A percentile compares a stretch with the other conserved stretches of the same genome.
These are phyloP conservation scores for Aureobasidium uvarum DNA, from an alignment of 2,329 filamentous ascomycete genomes.

Conservation along the genomic window DNA sequence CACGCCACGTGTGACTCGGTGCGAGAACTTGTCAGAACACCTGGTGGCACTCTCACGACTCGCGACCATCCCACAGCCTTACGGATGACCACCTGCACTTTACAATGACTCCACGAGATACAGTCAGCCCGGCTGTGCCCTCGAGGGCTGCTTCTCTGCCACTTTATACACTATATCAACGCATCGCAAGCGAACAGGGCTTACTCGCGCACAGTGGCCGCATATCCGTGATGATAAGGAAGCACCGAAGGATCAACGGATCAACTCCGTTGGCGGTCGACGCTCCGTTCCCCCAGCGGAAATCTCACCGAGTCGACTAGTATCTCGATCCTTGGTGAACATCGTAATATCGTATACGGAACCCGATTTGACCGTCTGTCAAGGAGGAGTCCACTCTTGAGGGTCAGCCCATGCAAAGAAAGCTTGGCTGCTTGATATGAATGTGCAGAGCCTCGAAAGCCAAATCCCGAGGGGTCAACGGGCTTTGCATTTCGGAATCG, in stretches of 20 bases:
- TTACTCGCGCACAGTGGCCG: background rate
- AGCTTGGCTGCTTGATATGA: background rate
- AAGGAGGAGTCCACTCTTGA: background rate
- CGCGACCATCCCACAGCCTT: too few species aligned
- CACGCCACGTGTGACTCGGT: background rate
- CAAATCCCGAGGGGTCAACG: conserved; percentile 12
- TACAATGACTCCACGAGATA: background rate
- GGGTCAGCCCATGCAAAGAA: background rate
- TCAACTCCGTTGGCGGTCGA: background rate
- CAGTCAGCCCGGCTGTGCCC: background rate
- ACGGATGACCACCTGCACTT: background rate
- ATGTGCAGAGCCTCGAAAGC: background rate
- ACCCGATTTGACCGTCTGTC: background rate
- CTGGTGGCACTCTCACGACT: background rate
- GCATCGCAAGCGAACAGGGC: background rate
- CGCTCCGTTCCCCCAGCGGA: background rate
- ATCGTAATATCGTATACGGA: background rate
- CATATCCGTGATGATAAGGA: background rate
- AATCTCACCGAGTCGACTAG: background rate
- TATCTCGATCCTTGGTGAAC: background rate
- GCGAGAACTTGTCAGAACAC: background rate
- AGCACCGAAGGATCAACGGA: background rate
- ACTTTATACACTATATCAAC: background rate
- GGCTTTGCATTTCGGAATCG: background rate
- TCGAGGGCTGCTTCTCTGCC: background rate